Evolutionary conservation across 768 basidiomycete genomes (phyloP), one percentile per base, ranked within the genome.

Genomic region (Leccinellum albellum): DNA sequence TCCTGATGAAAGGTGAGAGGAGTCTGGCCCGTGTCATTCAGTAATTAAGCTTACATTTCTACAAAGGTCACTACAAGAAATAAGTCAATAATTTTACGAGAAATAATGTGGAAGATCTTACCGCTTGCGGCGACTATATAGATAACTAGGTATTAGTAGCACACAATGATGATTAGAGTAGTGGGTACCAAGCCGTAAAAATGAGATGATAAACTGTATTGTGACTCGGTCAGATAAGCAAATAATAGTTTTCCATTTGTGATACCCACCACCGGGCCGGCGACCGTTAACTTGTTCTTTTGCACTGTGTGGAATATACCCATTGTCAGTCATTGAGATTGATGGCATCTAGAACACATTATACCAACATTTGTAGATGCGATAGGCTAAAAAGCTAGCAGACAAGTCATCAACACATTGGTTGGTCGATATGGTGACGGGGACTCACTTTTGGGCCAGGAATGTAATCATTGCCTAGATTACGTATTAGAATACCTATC

Each of bases 351-450:
- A 2, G 20, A 7, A 29, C 7, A 50, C 17, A 35, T 5, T 21
- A 42, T 33, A 58, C 63, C 2, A 15, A 67, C 66, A 37, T 59
- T 31, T 58, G 45, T 69, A 63, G 57, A 68, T 69, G 24, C 66
- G 68, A 50, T 67, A 48, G 3, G 57, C 58, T 46, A 70, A 68
- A 53, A 67, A 70, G 35, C 66, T 68, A 14, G 48, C 33, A 20
- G 17, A 44, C 5, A 23, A 8, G 20, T 12, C 20, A 14, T 65
- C 28, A 63, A 33, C 24, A 26, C 29, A 40, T 6, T 21, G 14
- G 3, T 7, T 0, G 17, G 13, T 7, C 14, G 10, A 23, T 4
- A 6, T 1, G 1, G 29, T n/a, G 10, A 6, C 14, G 33, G 33
- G 14, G 15, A 24, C 57, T 50, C 20, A 55, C 66, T 58, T 60